Conservation (phyloP, 1,284 basidiomycete species). For the Sporisorium exsertum region DNA sequence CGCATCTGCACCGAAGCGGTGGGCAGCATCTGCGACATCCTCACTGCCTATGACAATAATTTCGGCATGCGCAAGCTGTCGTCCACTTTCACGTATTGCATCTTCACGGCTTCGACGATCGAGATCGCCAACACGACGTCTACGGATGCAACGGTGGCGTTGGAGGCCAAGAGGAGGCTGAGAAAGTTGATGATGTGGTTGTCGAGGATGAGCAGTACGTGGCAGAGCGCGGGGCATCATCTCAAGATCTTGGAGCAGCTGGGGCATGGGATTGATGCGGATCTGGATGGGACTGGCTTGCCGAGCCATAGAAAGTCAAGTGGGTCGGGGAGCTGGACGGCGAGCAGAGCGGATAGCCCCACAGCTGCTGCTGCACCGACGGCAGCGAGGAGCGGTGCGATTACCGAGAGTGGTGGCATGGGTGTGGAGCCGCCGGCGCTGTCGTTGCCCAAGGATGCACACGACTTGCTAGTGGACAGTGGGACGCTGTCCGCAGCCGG, state of each 20-base stretch:
- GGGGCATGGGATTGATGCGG: constrained; percentile 49
- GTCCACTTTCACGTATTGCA: constrained; percentile 52
- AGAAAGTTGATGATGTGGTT: constrained; percentile 53
- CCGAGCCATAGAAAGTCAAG: constrained; percentile 29
- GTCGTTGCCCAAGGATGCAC: constrained; percentile 12
- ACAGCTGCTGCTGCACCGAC: constrained; percentile 8
- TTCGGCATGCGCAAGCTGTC: constrained; percentile 54
- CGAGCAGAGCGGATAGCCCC: constrained; percentile 30
- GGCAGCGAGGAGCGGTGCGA: constrained; percentile 4
- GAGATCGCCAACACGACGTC: constrained; percentile 60
- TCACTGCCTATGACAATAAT: constrained; percentile 50
- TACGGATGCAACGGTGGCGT: constrained; percentile 30
- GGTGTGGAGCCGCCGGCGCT: constrained; percentile 12
- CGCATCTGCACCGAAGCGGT: constrained; percentile 56
- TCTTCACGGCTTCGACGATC: constrained; percentile 60
- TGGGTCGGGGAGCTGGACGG: constrained; percentile 6
- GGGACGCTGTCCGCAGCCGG: neutral
- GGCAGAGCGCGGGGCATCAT: constrained; percentile 48
- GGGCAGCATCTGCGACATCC: constrained; percentile 45
- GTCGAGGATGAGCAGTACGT: constrained; percentile 45
- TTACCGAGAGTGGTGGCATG: constrained; percentile 3
- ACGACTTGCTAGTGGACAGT: neutral
- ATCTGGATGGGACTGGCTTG: constrained; percentile 47
- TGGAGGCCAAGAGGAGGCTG: constrained; percentile 52
- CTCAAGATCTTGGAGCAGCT: constrained; percentile 52